These are phyloP conservation scores for Solanum hybrid DNA, from an alignment of 305 asterid genomes.

Conservation along the genomic window DNA sequence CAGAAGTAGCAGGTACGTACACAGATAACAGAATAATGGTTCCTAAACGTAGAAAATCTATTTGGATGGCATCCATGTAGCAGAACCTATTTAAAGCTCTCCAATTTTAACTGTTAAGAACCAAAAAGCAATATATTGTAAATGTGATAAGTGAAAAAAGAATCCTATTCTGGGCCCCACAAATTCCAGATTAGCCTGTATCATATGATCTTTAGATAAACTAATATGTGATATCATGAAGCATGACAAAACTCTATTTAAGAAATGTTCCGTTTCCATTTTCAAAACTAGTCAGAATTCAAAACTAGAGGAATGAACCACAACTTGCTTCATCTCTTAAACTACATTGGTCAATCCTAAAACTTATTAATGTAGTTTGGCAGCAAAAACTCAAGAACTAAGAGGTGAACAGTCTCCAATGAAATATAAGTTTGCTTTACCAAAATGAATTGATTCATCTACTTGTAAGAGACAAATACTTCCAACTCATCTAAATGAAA, in stretches of 20 bases:
- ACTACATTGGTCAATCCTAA: neutral
- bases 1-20: slow-evolving; percentile 46
- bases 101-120: slow-evolving; percentile 1
- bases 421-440: neutral
- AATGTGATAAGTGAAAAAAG: neutral
- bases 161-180: slow-evolving; percentile 6
- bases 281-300: neutral
- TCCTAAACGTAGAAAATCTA: neutral
- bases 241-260: neutral
- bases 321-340: neutral
- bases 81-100: slow-evolving; percentile 15
- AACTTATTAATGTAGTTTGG: neutral
- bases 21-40: neutral
- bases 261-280: neutral
- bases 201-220: neutral
- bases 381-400: neutral
- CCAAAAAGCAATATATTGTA: neutral
- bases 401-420: neutral
- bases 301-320: neutral
- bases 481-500: neutral
- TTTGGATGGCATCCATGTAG: slow-evolving; percentile 1
- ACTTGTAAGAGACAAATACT: neutral
- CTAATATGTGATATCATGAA: neutral
- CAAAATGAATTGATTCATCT: neutral
- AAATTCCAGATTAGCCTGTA: neutral